phyloP scores from a whole-genome alignment of 78 protist species.

The Protostelium mycophagum region DNA sequence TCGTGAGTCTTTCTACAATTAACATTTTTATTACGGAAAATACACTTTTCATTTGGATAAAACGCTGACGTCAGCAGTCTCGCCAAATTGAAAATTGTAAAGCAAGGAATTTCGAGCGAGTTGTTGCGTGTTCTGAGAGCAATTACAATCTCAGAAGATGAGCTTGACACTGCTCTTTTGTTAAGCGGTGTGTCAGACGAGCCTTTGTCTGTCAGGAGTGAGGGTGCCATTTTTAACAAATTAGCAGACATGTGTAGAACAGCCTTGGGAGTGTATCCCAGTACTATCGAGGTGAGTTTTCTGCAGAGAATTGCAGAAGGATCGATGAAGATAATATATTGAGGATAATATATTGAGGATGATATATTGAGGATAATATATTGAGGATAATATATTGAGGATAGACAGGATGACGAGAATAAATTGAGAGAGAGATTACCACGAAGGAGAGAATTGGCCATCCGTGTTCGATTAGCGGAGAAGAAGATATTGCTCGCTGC shows the following conservation, averaged over 20 bases:
- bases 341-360: no score
- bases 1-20: background rate
- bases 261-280: background rate
- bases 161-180: background rate
- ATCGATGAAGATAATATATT: no score
- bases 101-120: background rate
- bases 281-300: background rate
- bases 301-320: background rate
- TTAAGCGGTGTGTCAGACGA: background rate
- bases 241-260: background rate
- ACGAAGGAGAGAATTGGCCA: background rate
- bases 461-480: background rate
- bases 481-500: background rate
- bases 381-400: no score
- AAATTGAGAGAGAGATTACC: background rate
- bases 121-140: background rate
- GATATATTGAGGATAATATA: no score
- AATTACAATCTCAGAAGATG: background rate
- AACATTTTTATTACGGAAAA: background rate
- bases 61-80: background rate
- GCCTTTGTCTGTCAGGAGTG: background rate
- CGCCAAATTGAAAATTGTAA: background rate
- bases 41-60: no score
- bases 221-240: background rate
- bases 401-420: background rate